Percentiles rank a stretch among this genome's conserved stretches.
Conservation (phyloP, 2,329 filamentous ascomycete genomes). For the Monosporascus sp. region DNA sequence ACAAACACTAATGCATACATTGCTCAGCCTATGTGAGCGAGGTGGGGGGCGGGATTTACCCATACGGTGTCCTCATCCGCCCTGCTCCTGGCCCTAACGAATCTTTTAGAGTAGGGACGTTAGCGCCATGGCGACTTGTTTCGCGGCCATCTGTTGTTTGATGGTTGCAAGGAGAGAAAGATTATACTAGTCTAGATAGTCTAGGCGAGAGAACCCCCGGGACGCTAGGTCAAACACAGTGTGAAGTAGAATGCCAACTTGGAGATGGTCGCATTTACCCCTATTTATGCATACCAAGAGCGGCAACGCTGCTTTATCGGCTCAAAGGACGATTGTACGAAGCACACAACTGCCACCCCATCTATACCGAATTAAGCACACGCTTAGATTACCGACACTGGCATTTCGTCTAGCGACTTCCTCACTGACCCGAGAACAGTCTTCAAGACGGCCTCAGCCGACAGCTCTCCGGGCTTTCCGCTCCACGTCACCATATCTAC, state of each 20-base stretch:
- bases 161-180: too few relatives aligned
- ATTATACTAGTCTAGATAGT: too few relatives aligned
- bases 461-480: constrained; percentile 36
- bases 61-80: constrained; percentile 1
- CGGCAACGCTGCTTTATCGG: too few relatives aligned
- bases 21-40: not conserved
- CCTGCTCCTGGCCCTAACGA: not conserved
- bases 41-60: not conserved
- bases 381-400: constrained; percentile 1
- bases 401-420: constrained; percentile 16
- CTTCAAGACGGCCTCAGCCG: constrained; percentile 59
- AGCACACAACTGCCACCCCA: too few relatives aligned
- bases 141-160: too few relatives aligned
- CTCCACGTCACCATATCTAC: constrained; percentile 67
- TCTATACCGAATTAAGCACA: not conserved
- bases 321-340: too few relatives aligned
- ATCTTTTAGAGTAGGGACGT: constrained; percentile 2
- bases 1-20: too few relatives aligned
- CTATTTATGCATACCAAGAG: too few relatives aligned
- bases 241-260: too few relatives aligned
- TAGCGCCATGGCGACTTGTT: not conserved
- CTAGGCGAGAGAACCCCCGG: too few relatives aligned
- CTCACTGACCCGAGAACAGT: constrained; percentile 57
- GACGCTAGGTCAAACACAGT: too few relatives aligned
- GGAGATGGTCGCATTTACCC: too few relatives aligned